Conservation (phyloP, 257 asterid species). For the Verbena officinalis region DNA sequence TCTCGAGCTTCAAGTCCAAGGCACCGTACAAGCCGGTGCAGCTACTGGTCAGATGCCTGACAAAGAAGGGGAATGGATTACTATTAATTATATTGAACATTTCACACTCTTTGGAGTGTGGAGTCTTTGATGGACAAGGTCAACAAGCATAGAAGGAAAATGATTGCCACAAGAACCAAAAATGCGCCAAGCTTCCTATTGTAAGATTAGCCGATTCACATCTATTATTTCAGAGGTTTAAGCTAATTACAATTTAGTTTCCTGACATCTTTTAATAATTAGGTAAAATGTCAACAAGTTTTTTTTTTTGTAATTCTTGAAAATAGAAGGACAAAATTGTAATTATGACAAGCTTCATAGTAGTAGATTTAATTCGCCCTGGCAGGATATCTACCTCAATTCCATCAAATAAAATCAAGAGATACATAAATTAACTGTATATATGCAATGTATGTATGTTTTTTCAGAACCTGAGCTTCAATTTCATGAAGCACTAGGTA, state of each 20-base stretch:
- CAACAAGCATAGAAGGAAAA: slow-evolving; percentile 42
- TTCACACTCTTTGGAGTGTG: slow-evolving; percentile 52
- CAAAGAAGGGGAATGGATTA: slow-evolving; percentile 42
- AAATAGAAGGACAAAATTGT: too few species aligned
- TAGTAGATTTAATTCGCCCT: too few species aligned
- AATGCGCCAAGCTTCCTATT: slow-evolving; percentile 43
- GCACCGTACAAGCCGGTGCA: slow-evolving; percentile 37
- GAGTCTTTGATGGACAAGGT: slow-evolving; percentile 54
- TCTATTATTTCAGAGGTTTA: too few species aligned
- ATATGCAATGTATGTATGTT: too few species aligned
- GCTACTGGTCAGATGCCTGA: slow-evolving; percentile 27
- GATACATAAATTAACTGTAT: too few species aligned
- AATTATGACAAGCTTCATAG: too few species aligned
- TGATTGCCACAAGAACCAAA: slow-evolving; percentile 36
- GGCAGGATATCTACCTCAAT: too few species aligned
- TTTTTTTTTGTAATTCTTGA: too few species aligned
- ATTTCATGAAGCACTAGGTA: slow-evolving; percentile 38
- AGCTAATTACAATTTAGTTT: too few species aligned
- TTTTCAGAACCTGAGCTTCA: slow-evolving; percentile 44
- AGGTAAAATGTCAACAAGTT: too few species aligned
- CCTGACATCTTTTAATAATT: too few species aligned
- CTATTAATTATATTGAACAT: slow-evolving; percentile 36
- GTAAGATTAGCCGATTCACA: slow-evolving; percentile 19
- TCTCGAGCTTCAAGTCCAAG: slow-evolving; percentile 41
- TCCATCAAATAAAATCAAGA: not conserved